phyloP scores from a whole-genome alignment of 176 grass and related monocot species.

The Musa troglodytarum region DNA sequence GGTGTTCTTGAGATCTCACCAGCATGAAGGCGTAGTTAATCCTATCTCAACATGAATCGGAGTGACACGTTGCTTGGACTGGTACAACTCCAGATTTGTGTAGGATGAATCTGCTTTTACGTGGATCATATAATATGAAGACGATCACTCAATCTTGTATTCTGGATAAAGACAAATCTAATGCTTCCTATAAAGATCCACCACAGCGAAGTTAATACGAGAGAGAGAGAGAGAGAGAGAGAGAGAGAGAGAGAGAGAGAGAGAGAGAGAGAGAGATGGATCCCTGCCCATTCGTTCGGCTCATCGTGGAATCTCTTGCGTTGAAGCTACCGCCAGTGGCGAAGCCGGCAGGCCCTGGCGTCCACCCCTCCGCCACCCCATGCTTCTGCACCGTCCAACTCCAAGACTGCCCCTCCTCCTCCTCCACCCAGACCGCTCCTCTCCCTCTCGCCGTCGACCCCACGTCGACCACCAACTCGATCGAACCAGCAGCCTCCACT shows the following conservation, averaged over 20 bases:
- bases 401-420: slow-evolving; percentile 35
- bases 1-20: too few species aligned
- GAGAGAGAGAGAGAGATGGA: slow-evolving; percentile 8
- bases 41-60: too few species aligned
- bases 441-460: slow-evolving; percentile 40
- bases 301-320: slow-evolving; percentile 69
- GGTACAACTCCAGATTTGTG: neutral
- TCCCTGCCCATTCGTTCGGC: slow-evolving; percentile 82
- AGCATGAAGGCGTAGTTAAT: too few species aligned
- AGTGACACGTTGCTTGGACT: too few species aligned
- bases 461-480: neutral
- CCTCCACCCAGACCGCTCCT: slow-evolving; percentile 24
- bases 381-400: slow-evolving; percentile 85
- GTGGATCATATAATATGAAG: too few species aligned
- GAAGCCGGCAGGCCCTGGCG: slow-evolving; percentile 38
- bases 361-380: slow-evolving; percentile 59
- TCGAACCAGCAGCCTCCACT: neutral
- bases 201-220: neutral
- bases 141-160: too few species aligned
- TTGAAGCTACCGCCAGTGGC: slow-evolving; percentile 64
- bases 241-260: too few species aligned
- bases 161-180: too few species aligned
- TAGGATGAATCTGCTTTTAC: neutral
- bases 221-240: too few species aligned
- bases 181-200: neutral